Evolutionary conservation across 108 stramenopile genomes (phyloP).

Genomic region (Conticribra weissflogii): DNA sequence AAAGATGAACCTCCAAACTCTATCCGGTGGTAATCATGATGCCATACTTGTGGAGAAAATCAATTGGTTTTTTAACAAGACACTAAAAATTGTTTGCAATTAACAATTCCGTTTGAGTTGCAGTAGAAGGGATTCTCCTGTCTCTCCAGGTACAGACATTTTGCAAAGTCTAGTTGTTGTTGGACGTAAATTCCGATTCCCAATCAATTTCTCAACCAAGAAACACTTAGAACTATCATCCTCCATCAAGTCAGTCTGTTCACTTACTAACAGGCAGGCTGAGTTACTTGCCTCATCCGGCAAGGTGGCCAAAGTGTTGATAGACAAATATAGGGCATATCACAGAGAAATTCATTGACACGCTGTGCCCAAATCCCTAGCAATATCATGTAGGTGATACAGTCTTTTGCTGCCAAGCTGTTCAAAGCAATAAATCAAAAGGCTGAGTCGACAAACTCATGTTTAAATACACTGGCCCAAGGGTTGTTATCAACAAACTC

Average conservation of each 20-base stretch:
- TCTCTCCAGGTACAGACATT: slow-evolving; percentile 21
- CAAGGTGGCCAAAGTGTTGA: background rate
- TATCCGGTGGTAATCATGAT: slow-evolving; percentile 8
- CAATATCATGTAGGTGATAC: background rate
- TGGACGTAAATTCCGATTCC: slow-evolving; percentile 35
- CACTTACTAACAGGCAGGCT: slow-evolving; percentile 3
- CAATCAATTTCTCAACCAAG: slow-evolving; percentile 19
- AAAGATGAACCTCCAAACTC: slow-evolving; percentile 7
- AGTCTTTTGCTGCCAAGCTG: slow-evolving; percentile 8
- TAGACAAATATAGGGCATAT: slow-evolving; percentile 9
- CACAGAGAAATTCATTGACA: slow-evolving; percentile 4
- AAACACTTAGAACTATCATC: slow-evolving; percentile 6
- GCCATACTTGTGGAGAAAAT: slow-evolving; percentile 26
- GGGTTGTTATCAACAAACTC: slow-evolving; percentile 9
- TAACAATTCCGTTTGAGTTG: slow-evolving; percentile 3
- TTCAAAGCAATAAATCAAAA: background rate
- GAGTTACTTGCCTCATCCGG: background rate
- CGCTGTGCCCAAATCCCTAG: background rate
- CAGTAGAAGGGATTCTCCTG: slow-evolving; percentile 1
- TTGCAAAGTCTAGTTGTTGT: slow-evolving; percentile 9
- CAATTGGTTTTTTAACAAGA: slow-evolving; percentile 30
- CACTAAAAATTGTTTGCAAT: slow-evolving; percentile 7
- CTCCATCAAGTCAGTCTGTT: background rate
- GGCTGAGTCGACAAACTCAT: slow-evolving; percentile 8
- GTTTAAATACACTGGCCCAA: slow-evolving; percentile 15